Base-by-base conservation (phyloP, 148 eudicot genomes). In the Gaultheria prostrata region DNA sequence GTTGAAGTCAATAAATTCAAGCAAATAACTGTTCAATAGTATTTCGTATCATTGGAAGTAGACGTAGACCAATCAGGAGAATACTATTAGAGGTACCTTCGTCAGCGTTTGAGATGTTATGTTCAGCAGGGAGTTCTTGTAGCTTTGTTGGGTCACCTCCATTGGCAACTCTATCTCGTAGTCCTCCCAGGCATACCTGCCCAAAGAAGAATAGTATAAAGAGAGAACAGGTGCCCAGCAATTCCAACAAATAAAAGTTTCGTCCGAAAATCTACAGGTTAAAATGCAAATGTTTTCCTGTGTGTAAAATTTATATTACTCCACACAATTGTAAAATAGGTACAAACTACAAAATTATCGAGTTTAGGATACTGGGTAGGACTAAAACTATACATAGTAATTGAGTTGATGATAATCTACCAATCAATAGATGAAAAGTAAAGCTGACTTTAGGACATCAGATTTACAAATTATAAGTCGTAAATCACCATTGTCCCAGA, bases 91-190 rank as follows among this genome's bases (percentile, higher is more conserved):
- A 57, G 63, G 46, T 93, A 94, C 97, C 95, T 92, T 88, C 89
- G 48, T 87, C 87, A 63, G 88, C 83, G 70, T 76, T 53, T 33
- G 87, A 67, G 77, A 43, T 81, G 71, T 90, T 90, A 59, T 85
- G 85, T 80, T 87, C 89, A 85, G 61, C 79, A 81, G 85, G 83
- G 28, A 89, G 48, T 83, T 92, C 94, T 61, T 89, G 90, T 84
- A 90, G 90, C 84, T 93, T 94, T 56, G 94, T 87, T 45, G 90
- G 91, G 85, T 97, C 98, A 82, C 91, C 93, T 85, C 99, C 99
- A 84, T 88, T 84, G 14, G 95, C 91, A 85, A 97, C 89, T 89
- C 87, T 94, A n/a, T 97, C 95, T 79, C 92, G 90, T 78, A 97
- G 81, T 49, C 91, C 93, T 82, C 86, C 89, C 32, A 93, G 83